A percentile compares a stretch with the other conserved stretches of the same genome.
Evolutionary conservation across 441 rosid species (phyloP).

Genomic region (Gossypium gossypioides): DNA sequence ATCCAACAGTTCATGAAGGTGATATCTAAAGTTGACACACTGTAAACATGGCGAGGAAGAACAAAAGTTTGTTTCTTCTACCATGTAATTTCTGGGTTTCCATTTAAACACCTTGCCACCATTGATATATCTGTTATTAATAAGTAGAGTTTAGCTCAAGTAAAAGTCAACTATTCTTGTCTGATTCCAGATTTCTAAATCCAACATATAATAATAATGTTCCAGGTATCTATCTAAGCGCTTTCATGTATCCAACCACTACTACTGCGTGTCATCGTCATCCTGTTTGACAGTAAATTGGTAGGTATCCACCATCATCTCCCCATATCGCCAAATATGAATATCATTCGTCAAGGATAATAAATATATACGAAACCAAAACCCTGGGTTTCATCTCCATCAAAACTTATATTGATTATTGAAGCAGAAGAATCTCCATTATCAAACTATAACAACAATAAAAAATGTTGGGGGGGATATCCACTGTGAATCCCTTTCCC

Average conservation of each 20-base stretch:
- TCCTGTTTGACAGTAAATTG: too few species aligned
- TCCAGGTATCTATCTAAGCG: not conserved
- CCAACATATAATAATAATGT: not conserved
- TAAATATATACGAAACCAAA: too few species aligned
- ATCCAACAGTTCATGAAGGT: too few species aligned
- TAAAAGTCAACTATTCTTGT: constrained; percentile 13
- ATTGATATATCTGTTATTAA: not conserved
- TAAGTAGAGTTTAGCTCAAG: not conserved
- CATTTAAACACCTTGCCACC: not conserved
- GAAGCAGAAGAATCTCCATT: constrained; percentile 13
- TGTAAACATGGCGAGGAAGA: not conserved
- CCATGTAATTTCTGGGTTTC: not conserved
- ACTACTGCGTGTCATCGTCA: not conserved
- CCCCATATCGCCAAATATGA: too few species aligned
- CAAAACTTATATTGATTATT: not conserved
- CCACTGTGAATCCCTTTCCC: constrained; percentile 14
- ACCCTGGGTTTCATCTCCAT: not conserved
- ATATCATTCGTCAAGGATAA: too few species aligned
- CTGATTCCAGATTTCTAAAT: constrained; percentile 5
- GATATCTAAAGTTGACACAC: not conserved
- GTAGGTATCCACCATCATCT: too few species aligned
- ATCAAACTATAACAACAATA: not conserved
- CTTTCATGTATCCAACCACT: constrained; percentile 1
- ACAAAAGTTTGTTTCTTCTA: not conserved
- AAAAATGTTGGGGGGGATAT: not conserved